Evolutionary conservation across 2,329 filamentous ascomycete species (phyloP).

Genomic region (Onygena corvina): DNA sequence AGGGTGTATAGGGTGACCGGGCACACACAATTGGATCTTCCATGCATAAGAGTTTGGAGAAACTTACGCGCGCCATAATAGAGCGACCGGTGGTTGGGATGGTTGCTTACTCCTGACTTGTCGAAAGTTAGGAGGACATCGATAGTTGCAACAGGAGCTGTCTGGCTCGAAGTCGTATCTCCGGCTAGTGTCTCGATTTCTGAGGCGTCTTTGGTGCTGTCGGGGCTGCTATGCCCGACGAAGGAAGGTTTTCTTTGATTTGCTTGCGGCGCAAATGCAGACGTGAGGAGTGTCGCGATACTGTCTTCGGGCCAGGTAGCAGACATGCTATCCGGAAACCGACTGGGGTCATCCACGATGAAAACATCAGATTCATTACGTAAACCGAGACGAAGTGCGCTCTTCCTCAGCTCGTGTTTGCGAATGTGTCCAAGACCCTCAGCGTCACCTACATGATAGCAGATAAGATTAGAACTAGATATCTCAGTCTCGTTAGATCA

Average conservation of each 20-base stretch:
- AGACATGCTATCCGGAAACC: constrained; percentile 82
- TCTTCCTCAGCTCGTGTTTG: constrained; percentile 71
- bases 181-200: constrained; percentile 3
- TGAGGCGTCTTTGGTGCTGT: constrained; percentile 10
- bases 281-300: constrained; percentile 57
- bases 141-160: constrained; percentile 46
- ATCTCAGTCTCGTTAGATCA: not conserved
- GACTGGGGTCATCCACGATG: constrained; percentile 64
- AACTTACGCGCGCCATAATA: constrained; percentile 71
- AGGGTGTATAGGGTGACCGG: constrained; percentile 82
- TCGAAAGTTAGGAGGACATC: constrained; percentile 89
- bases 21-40: constrained; percentile 50
- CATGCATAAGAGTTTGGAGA: constrained; percentile 52
- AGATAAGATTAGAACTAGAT: not conserved
- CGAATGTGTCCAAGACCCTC: constrained; percentile 75
- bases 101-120: constrained; percentile 62
- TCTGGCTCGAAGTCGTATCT: constrained; percentile 19
- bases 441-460: constrained; percentile 52
- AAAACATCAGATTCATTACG: constrained; percentile 65
- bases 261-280: constrained; percentile 52
- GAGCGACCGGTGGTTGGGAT: constrained; percentile 87
- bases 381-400: constrained; percentile 64
- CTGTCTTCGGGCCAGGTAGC: constrained; percentile 59
- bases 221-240: constrained; percentile 20
- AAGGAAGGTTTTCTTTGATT: constrained; percentile 27